Evolutionary conservation across 306 rosid species (phyloP), one percentile per base, ranked within the genome.

Genomic region (Begonia fuchsioides): DNA sequence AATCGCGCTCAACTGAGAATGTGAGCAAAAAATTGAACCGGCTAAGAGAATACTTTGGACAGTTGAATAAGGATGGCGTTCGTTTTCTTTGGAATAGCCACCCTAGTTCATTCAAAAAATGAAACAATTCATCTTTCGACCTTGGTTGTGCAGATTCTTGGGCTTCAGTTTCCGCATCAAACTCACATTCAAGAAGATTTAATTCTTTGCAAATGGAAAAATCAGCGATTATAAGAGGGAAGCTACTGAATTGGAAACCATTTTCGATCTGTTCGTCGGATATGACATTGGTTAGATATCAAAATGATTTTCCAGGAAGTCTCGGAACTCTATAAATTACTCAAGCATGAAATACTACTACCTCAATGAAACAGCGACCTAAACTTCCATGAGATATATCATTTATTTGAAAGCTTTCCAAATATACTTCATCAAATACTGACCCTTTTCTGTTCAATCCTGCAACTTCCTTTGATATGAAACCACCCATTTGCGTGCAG

Each of bases 361-460:
- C 96, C 96, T 87, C 96, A 45, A 87, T 71, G 69, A 82, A 82
- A 77, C 80, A 75, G 63, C 96, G 96, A 56, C 96, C 96, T 15
- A 79, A 58, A 60, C 62, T 64, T 52, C 77, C 69, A 1, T 80
- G 81, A 47, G 82, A 77, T 51, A 65, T 61, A 72, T 66, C 73
- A 49, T 43, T 67, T 62, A 77, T 70, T 73, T 73, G 70, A 56
- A 79, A 79, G 56, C 70, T 70, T 48, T 61, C 50, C 69, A 81
- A 65, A 44, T 71, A 70, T 69, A 87, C 70, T 66, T 80, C 75
- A 56, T 87, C 94, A 62, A 60, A 69, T 7, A 39, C 43, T 8
- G 63, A 54, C 52, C 84, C 92, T 17, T 60, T 62, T 61, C 49
- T 48, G 35, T 65, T 62, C 50, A 83, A 65, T 54, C 61, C 77